Percentiles rank a stretch among this genome's conserved stretches.
phyloP scores from a whole-genome alignment of 306 rosid genomes.

The Dalbergia oliveri region DNA sequence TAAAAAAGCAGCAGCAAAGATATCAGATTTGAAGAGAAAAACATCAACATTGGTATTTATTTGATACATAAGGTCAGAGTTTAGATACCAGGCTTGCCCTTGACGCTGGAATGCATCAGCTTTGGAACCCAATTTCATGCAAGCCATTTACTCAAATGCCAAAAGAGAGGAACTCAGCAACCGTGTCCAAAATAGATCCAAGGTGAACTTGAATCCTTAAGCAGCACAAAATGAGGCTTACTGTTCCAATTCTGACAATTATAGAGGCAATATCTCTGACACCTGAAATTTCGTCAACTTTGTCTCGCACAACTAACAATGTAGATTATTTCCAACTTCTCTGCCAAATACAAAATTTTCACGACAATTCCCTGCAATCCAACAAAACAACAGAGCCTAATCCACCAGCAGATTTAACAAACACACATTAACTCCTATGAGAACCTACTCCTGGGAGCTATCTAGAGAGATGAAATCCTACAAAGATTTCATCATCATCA shows the following conservation, averaged over 20 bases:
- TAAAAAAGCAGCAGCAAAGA: not conserved
- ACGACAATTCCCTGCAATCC: not conserved
- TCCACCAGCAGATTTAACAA: not conserved
- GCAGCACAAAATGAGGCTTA: slow-evolving; percentile 24
- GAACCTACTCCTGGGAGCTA: no score
- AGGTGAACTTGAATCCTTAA: slow-evolving; percentile 8
- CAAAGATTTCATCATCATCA: not conserved
- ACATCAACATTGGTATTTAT: slow-evolving; percentile 1
- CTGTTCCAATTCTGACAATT: slow-evolving; percentile 11
- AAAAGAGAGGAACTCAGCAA: slow-evolving; percentile 9
- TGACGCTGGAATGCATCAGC: slow-evolving; percentile 91
- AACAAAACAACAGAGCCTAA: not conserved
- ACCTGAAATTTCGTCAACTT: slow-evolving; percentile 30
- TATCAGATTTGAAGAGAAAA: slow-evolving; percentile 23
- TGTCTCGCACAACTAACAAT: slow-evolving; percentile 21
- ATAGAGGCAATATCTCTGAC: slow-evolving; percentile 6
- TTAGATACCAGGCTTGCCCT: slow-evolving; percentile 94
- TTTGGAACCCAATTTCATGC: slow-evolving; percentile 94
- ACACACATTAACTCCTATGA: no score
- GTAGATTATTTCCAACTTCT: not conserved
- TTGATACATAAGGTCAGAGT: slow-evolving; percentile 28
- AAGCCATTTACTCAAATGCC: slow-evolving; percentile 70
- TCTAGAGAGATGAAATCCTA: not conserved
- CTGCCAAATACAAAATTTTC: not conserved
- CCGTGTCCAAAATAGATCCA: slow-evolving; percentile 34